Percentiles rank a stretch among this genome's conserved stretches.
phyloP scores from a whole-genome alignment of 768 basidiomycete genomes.

The Clavaria fumosa region DNA sequence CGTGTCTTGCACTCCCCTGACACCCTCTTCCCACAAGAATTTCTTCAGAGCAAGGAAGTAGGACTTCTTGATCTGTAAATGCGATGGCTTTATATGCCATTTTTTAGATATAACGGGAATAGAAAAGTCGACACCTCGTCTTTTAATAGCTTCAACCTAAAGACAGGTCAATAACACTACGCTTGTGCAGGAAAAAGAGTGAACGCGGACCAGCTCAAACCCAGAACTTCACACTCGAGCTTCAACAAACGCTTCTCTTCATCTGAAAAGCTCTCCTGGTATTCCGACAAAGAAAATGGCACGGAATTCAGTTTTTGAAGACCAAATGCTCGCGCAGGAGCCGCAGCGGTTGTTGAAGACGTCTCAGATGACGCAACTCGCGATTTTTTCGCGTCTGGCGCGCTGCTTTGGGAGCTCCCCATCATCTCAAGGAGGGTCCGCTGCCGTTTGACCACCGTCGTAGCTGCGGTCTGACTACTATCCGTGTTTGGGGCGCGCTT shows the following conservation, averaged over 20 bases:
- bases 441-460: conserved; percentile 33
- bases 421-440: conserved; percentile 55
- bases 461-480: conserved; percentile 4
- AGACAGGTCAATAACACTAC: no score
- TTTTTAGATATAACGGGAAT: no score
- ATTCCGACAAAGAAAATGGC: conserved; percentile 48
- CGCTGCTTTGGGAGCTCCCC: conserved; percentile 16
- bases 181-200: no score
- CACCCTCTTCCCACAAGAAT: conserved; percentile 53
- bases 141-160: conserved; percentile 61
- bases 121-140: no score
- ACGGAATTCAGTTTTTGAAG: conserved; percentile 40
- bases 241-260: conserved; percentile 41
- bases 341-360: conserved; percentile 11
- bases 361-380: conserved; percentile 22
- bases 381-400: conserved; percentile 30
- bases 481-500: not conserved
- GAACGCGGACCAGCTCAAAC: conserved; percentile 52
- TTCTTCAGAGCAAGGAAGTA: conserved; percentile 63
- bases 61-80: conserved; percentile 26
- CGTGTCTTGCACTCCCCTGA: conserved; percentile 34
- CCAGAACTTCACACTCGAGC: conserved; percentile 62
- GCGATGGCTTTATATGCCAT: not conserved
- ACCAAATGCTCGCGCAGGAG: conserved; percentile 9
- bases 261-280: conserved; percentile 35